Conservation (phyloP, 2,329 filamentous ascomycete species). For the Ophiostoma perfectum region DNA sequence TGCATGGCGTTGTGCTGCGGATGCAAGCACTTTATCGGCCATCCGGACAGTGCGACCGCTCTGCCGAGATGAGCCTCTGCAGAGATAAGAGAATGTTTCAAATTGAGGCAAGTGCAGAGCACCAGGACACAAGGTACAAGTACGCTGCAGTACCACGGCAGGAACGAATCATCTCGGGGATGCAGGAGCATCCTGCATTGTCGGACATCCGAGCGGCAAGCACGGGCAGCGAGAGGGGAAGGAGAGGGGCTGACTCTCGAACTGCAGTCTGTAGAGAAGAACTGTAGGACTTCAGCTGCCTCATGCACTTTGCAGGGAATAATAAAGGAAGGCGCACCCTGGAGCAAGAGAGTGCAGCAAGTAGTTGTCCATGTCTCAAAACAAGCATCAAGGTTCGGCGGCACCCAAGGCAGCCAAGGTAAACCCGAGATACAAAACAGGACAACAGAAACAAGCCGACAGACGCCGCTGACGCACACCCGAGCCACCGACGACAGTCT, state of each 20-base stretch:
- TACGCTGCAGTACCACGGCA: background rate
- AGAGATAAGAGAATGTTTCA: background rate
- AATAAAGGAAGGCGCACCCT: background rate
- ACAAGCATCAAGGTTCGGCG: background rate
- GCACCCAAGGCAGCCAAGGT: background rate
- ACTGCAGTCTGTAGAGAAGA: background rate
- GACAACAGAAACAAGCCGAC: no score
- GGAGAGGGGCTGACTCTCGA: background rate
- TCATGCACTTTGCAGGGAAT: no score
- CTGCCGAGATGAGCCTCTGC: background rate
- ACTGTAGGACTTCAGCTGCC: background rate
- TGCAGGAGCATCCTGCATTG: background rate
- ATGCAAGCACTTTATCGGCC: background rate
- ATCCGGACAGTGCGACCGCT: background rate
- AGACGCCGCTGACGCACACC: background rate
- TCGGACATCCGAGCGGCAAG: conserved; percentile 5
- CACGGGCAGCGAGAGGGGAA: background rate
- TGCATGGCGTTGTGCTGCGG: background rate
- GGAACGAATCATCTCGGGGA: background rate
- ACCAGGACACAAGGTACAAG: background rate
- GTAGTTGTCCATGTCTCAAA: background rate
- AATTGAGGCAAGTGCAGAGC: background rate
- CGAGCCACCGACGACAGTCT: background rate
- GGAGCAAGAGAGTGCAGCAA: background rate
- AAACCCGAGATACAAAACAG: background rate